phyloP scores from a whole-genome alignment of 805 yeast species.

The Starmerella floricola region DNA sequence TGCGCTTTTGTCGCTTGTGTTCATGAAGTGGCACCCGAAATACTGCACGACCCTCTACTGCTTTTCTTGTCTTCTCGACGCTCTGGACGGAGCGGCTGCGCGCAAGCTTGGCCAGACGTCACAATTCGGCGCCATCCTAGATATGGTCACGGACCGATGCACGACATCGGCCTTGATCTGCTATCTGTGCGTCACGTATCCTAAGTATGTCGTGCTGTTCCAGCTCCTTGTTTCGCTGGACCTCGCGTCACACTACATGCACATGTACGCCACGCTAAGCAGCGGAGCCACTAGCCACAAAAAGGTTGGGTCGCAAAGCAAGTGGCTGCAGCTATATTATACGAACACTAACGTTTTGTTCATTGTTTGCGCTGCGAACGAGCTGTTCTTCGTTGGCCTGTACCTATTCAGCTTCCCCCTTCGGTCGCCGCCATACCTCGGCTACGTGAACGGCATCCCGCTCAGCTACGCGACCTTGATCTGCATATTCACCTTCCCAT shows the following conservation, averaged over 20 bases:
- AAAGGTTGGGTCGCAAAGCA: conserved; percentile 57
- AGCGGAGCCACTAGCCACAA: conserved; percentile 77
- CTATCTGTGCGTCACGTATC: conserved; percentile 69
- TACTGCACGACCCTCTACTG: conserved; percentile 68
- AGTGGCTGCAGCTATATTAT: conserved; percentile 73
- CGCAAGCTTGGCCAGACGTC: conserved; percentile 80
- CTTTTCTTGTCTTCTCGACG: conserved; percentile 83
- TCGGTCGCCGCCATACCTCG: conserved; percentile 33
- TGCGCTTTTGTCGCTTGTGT: conserved; percentile 63
- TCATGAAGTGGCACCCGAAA: conserved; percentile 77
- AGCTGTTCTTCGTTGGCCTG: conserved; percentile 78
- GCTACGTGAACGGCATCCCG: conserved; percentile 26
- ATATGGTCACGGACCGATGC: conserved; percentile 97
- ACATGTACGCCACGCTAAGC: conserved; percentile 87
- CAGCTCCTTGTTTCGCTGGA: conserved; percentile 70
- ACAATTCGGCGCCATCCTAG: conserved; percentile 88
- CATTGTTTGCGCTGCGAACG: conserved; percentile 84
- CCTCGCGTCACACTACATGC: conserved; percentile 92
- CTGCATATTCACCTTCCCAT: conserved; percentile 57
- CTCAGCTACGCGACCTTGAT: conserved; percentile 51
- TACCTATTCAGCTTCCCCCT: conserved; percentile 61
- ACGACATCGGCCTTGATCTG: conserved; percentile 90
- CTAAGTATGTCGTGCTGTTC: conserved; percentile 55
- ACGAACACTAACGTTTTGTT: conserved; percentile 74
- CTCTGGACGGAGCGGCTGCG: conserved; percentile 93